Percentiles rank a stretch among this genome's conserved stretches.
Evolutionary conservation across 345 rosid species (phyloP).

Genomic region (Carallia brachiata): DNA sequence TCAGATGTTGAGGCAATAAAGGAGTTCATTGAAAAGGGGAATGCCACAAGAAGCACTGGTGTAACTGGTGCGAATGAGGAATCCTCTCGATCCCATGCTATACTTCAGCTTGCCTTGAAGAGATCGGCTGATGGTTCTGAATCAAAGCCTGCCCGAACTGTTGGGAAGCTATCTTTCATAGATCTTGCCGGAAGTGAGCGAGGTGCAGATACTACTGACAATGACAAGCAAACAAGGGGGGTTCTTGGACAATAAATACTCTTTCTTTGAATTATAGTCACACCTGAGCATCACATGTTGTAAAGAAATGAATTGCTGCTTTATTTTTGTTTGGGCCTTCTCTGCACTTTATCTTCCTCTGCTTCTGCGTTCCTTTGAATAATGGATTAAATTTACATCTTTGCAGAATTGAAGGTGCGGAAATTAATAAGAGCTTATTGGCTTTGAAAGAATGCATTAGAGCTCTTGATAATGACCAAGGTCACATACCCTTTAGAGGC

Average conservation of each 20-base stretch:
- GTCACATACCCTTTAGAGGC: conserved; percentile 69
- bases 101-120: conserved; percentile 64
- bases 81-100: conserved; percentile 68
- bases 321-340: too few relatives aligned
- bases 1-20: conserved; percentile 55
- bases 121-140: conserved; percentile 46
- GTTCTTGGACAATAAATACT: too few relatives aligned
- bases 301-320: too few relatives aligned
- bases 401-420: conserved; percentile 67
- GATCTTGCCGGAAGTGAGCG: conserved; percentile 76
- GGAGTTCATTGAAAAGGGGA: conserved; percentile 57
- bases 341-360: too few relatives aligned
- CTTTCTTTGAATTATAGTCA: too few relatives aligned
- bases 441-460: conserved; percentile 69
- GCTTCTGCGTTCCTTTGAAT: not conserved
- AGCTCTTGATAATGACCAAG: conserved; percentile 67
- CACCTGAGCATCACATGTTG: too few relatives aligned
- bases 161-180: conserved; percentile 64
- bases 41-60: conserved; percentile 58
- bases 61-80: conserved; percentile 72
- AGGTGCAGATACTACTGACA: conserved; percentile 73
- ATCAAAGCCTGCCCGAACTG: conserved; percentile 47
- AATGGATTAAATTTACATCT: not conserved
- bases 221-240: conserved; percentile 63
- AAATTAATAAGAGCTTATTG: conserved; percentile 63